Evolutionary conservation across 1,284 basidiomycete genomes (phyloP), one percentile per base, ranked within the genome.

Genomic region (Takashimella koratensis): DNA sequence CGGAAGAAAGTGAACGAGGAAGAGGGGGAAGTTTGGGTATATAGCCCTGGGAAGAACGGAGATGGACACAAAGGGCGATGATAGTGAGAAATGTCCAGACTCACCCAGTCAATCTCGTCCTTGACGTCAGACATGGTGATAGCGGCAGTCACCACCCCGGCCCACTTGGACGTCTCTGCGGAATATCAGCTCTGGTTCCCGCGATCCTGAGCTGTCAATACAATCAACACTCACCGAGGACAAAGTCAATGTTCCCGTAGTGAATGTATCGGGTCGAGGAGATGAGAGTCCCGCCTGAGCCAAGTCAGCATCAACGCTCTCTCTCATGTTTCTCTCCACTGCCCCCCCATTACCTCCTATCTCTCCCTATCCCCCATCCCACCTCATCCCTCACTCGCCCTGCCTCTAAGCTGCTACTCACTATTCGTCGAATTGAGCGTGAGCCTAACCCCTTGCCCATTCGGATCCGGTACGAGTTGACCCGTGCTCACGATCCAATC

Each of bases 71-170:
- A n/a, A n/a, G n/a, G n/a, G 30, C 30, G 8, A 8, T 36, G 8
- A 36, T 36, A 8, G 30, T 36, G 10, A 36, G 10, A 36, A 16
- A 8, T 36, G 16, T 8, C 10, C 8, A 36, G 10, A 36, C 30
- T 36, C 16, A 36, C 30, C 86, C 86, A 90, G 63, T 90, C 88
- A 47, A 92, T 88, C 73, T 90, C 89, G 68, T 90, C 74, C 51
- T 87, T 88, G 66, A 88, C 81, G 62, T 86, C 83, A 52, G 84
- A 86, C 89, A 90, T 90, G 4, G 85, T 86, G 67, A 91, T 90
- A 69, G 88, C 88, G 1, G 88, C 87, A 0, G 86, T 85, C 45
- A 92, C 84, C 22, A 91, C 83, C 36, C 88, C 88, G 25, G 70
- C 77, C 84, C 86, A 89, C 50, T 59, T 58, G 36, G 53, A 63